A percentile compares a stretch with the other conserved stretches of the same genome.
Conservation (phyloP, 345 rosid species). For the Aegle marmelos region DNA sequence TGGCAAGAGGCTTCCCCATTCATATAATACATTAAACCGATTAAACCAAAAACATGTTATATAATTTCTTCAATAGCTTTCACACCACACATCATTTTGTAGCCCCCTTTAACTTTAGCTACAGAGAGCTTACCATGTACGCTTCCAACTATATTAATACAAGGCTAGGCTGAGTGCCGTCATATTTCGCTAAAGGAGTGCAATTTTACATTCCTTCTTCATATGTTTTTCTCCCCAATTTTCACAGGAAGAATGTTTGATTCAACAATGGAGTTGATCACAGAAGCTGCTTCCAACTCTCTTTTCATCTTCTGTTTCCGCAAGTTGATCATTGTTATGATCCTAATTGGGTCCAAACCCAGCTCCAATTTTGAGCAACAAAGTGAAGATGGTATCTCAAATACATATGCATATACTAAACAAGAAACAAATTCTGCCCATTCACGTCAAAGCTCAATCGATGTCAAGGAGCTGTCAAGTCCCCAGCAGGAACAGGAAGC, state of each 20-base stretch:
- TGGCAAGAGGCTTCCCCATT: slow-evolving; percentile 15
- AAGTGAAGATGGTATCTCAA: not conserved
- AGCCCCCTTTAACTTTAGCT: slow-evolving; percentile 11
- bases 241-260: slow-evolving; percentile 22
- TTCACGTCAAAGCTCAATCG: not conserved
- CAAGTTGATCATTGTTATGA: slow-evolving; percentile 43
- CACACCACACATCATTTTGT: slow-evolving; percentile 22
- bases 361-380: slow-evolving; percentile 8
- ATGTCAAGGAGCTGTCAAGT: not conserved
- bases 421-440: not conserved
- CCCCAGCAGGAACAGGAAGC: not conserved
- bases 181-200: not conserved
- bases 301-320: slow-evolving; percentile 43
- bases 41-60: not conserved
- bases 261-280: slow-evolving; percentile 29
- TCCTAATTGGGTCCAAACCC: slow-evolving; percentile 38
- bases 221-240: not conserved
- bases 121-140: slow-evolving; percentile 26
- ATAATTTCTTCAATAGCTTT: slow-evolving; percentile 18
- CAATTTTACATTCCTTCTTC: not conserved
- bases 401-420: not conserved
- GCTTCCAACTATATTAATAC: not conserved
- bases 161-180: not conserved
- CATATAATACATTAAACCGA: not conserved
- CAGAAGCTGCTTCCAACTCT: slow-evolving; percentile 37